These are phyloP conservation scores for Trametes polyzona DNA, from an alignment of 1,284 basidiomycete genomes.

Conservation along the genomic window DNA sequence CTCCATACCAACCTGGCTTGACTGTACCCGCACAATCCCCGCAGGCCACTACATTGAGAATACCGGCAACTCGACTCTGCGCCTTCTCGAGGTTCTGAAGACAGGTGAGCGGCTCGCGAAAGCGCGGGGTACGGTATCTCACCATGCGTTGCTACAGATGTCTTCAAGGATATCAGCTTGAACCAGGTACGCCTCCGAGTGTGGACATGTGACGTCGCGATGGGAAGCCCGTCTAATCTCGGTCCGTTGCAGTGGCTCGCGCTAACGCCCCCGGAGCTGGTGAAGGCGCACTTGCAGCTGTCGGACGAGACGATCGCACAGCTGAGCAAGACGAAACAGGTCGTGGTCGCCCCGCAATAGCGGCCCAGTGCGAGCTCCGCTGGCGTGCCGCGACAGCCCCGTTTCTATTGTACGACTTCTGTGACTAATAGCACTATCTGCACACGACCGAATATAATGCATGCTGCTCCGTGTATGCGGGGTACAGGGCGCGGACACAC, in stretches of 20 bases:
- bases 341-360: constrained; percentile 31
- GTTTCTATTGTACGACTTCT: not conserved
- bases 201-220: not conserved
- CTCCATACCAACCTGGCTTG: not conserved
- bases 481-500: constrained; percentile 9
- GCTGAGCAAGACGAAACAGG: constrained; percentile 41
- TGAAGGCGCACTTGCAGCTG: constrained; percentile 43
- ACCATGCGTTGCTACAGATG: constrained; percentile 16
- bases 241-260: constrained; percentile 40
- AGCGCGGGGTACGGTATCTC: not conserved
- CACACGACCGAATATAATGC: too few relatives aligned
- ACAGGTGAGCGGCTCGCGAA: constrained; percentile 40
- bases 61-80: constrained; percentile 61
- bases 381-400: not conserved
- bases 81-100: constrained; percentile 66
- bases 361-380: not conserved
- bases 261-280: constrained; percentile 44
- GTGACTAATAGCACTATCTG: not conserved
- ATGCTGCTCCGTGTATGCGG: not conserved
- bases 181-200: constrained; percentile 32
- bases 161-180: constrained; percentile 35
- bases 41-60: constrained; percentile 73
- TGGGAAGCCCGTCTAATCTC: not conserved
- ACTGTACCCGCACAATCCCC: not conserved
- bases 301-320: constrained; percentile 39